Evolutionary conservation across 805 yeast genomes (phyloP).

Genomic region (Candida sphagnicola): DNA sequence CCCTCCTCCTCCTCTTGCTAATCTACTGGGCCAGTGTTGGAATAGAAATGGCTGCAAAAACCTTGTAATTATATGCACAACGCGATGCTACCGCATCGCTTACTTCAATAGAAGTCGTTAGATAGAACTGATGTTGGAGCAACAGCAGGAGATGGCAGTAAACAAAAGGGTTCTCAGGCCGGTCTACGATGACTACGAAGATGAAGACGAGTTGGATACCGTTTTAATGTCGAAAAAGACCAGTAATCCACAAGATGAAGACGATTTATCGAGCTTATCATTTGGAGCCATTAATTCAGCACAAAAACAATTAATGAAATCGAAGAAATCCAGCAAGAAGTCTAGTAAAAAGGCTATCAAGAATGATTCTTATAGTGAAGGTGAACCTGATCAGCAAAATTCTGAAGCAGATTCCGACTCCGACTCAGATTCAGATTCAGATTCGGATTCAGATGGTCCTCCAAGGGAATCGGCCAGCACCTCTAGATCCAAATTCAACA

Average conservation of each 20-base stretch:
- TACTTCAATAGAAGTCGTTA: no score
- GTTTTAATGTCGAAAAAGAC: slow-evolving; percentile 1
- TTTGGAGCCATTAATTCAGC: slow-evolving; percentile 64
- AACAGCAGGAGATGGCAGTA: no score
- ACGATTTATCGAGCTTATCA: slow-evolving; percentile 51
- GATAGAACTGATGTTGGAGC: no score
- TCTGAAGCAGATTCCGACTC: slow-evolving; percentile 8
- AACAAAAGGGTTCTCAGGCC: slow-evolving; percentile 11
- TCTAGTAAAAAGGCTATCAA: no score
- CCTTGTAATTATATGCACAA: neutral
- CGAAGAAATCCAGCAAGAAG: slow-evolving; percentile 8
- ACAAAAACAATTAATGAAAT: slow-evolving; percentile 41
- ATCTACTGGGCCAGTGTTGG: no score
- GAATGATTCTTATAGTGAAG: slow-evolving; percentile 17
- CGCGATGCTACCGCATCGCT: neutral
- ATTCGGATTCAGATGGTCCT: slow-evolving; percentile 17
- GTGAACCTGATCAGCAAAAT: slow-evolving; percentile 2
- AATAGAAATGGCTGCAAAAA: neutral
- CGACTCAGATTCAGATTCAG: slow-evolving; percentile 7
- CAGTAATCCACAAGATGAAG: slow-evolving; percentile 24
- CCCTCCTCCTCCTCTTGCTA: neutral
- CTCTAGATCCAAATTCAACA: slow-evolving; percentile 10
- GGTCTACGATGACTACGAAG: slow-evolving; percentile 16
- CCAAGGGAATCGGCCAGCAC: slow-evolving; percentile 28
- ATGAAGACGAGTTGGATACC: slow-evolving; percentile 8